Conservation (phyloP, 495 filamentous ascomycete genomes). For the Trichocladium uniseriatum region DNA sequence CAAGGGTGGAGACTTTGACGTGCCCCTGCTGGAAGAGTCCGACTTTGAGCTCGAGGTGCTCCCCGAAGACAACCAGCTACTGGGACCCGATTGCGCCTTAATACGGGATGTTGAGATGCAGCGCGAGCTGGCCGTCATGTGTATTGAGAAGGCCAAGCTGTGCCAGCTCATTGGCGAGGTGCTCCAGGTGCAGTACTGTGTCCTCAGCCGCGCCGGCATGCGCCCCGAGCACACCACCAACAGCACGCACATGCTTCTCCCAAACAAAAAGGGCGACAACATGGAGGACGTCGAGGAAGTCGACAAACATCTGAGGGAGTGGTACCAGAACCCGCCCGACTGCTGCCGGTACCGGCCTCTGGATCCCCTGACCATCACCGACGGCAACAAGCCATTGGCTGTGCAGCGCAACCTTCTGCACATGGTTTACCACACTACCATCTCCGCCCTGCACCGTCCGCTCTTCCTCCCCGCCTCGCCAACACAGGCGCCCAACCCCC, state of each 20-base stretch:
- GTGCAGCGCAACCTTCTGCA: conserved; percentile 72
- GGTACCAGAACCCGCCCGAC: conserved; percentile 58
- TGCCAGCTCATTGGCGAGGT: conserved; percentile 78
- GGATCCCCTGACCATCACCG: conserved; percentile 36
- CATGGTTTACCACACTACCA: conserved; percentile 81
- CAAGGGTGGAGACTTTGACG: conserved; percentile 82
- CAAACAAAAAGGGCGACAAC: conserved; percentile 72
- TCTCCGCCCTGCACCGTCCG: conserved; percentile 79
- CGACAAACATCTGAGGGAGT: conserved; percentile 62
- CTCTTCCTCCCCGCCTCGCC: conserved; percentile 72
- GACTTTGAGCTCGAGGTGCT: conserved; percentile 73
- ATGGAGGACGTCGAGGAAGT: conserved; percentile 62
- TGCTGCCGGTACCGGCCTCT: conserved; percentile 53
- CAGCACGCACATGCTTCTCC: conserved; percentile 83
- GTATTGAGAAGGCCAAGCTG: conserved; percentile 85
- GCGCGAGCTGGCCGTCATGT: conserved; percentile 69
- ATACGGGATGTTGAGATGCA: conserved; percentile 56
- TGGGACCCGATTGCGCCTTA: conserved; percentile 57
- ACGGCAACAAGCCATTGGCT: conserved; percentile 42
- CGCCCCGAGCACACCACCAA: conserved; percentile 57
- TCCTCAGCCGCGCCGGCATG: conserved; percentile 68
- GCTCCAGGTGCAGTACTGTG: conserved; percentile 79
- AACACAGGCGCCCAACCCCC: conserved; percentile 44
- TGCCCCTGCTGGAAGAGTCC: conserved; percentile 71
- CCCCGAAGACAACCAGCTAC: conserved; percentile 52